phyloP scores from a whole-genome alignment of 306 rosid genomes.

The Trifolium pratense region DNA sequence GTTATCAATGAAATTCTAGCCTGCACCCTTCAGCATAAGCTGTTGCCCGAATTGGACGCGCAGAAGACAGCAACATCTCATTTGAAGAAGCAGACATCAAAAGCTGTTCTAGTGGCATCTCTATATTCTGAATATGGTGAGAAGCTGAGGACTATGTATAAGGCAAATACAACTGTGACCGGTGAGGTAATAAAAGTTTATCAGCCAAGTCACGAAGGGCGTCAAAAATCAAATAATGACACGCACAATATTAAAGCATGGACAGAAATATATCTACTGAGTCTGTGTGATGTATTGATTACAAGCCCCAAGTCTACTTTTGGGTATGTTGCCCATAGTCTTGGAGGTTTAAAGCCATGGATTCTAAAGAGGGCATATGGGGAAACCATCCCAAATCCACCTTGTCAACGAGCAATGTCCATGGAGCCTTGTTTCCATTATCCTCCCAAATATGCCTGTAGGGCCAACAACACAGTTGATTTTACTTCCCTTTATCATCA shows the following conservation, averaged over 20 bases:
- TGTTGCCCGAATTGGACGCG: constrained; percentile 57
- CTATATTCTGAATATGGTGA: constrained; percentile 66
- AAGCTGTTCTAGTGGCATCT: constrained; percentile 71
- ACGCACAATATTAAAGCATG: constrained; percentile 74
- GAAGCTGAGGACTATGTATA: constrained; percentile 59
- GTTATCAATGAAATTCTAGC: constrained; percentile 65
- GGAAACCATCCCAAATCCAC: constrained; percentile 60
- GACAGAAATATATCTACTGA: constrained; percentile 75
- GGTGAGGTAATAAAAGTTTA: constrained; percentile 58
- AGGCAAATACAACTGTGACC: constrained; percentile 52
- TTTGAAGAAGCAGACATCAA: constrained; percentile 50
- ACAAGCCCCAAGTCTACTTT: constrained; percentile 83
- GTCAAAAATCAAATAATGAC: constrained; percentile 60
- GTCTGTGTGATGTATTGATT: constrained; percentile 70
- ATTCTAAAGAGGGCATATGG: constrained; percentile 65
- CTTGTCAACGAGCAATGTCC: constrained; percentile 67
- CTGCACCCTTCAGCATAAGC: constrained; percentile 60
- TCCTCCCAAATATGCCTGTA: constrained; percentile 74
- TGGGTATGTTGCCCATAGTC: constrained; percentile 84
- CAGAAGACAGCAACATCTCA: constrained; percentile 32
- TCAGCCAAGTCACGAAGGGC: constrained; percentile 85
- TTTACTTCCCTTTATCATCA: constrained; percentile 60
- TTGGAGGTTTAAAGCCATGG: constrained; percentile 85
- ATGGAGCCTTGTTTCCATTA: constrained; percentile 88
- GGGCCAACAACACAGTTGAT: constrained; percentile 54